Base-by-base conservation (phyloP, 192 early-diverging fungal genomes). In the Helicostylum pulchrum region DNA sequence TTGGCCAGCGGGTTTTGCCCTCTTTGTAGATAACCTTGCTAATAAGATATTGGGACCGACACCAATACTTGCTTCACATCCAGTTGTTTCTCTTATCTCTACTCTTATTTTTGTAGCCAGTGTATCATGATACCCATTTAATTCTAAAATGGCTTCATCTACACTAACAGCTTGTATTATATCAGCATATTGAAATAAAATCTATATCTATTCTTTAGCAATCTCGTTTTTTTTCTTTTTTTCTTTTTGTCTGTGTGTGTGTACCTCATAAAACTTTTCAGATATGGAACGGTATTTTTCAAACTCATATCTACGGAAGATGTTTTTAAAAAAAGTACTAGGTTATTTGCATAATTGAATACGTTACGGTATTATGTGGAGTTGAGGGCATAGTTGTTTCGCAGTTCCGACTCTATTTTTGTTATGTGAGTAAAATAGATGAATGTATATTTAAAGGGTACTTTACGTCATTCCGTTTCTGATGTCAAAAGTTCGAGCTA, bases 131-230 rank as follows among this genome's bases (percentile, higher is more conserved):
- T 61, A 34, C 62, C 68, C 53, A 10, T 79, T 78, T 5, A 94
- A 83, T 53, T 96, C 90, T 26, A 93, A 60, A 10, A 90, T 70
- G 0, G 88, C 94, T 73, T 96, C 94, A 67, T 96, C 94, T 53
- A 92, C 85, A 36, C 89, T 90, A 6, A 92, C 87, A 2, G 88
- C 90, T 75, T 94, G 88, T 0, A 92, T 73, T 31, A 86, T 82
- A 61, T 90, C 87, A 0, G 87, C 78, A 53, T 81, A 72, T 11
- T 75, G 57, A n/a, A 83, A 70, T 0, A 95, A 64, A 23, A 94
- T 86, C 54, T 81, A 43, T 11, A 60, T 34, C 2, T 52, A 62
- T 19, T 15, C 4, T 39, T 19, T 12, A 51, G 14, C 7, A 26
- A 26, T 26, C 26, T 0, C 26, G 2, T 26, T 26, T 26, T 26